Evolutionary conservation across 139 green algal species (phyloP), one percentile per base, ranked within the genome.

Genomic region (Monoraphidium neglectum): DNA sequence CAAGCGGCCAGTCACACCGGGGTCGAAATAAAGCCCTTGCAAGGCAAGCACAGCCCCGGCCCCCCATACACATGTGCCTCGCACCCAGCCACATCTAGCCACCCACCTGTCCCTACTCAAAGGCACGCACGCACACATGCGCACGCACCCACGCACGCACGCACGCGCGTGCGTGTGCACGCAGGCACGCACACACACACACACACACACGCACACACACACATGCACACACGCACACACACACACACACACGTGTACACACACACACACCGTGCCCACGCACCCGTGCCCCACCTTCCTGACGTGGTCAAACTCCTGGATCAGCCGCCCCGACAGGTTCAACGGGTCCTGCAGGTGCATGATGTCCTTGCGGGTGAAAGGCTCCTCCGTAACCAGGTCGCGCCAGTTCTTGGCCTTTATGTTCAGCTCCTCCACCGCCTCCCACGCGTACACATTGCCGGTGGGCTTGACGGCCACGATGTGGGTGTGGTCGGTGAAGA

Each of bases 401-500:
- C 30, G 62, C 88, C 92, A 94, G 87, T 92, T 96, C 75, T 23
- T 37, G 12, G 26, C 85, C 40, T 95, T 67, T 38, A 96, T 65
- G 33, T 69, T 69, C 33, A 51, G 62, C 68, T 99, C 90, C 64
- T 98, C 82, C 56, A 99, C 68, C 3, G 96, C 96, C 77, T 95
- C 87, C 30, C 75, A 90, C 66, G 76, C 77, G 68, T 84, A 90
- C 43, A 90, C 85, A 38, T 80, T 97, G 70, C 94, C 94, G 0
- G 90, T 95, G 46, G 90, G 70, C 30, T 84, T 87, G 30, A 99
- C 74, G 2, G 96, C 96, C 33, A 96, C 96, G 71, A 99, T 98
- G 91, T 98, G 96, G 0, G 95, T 97, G 89, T 94, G 89, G 71
- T 95, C 88, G 10, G 95, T 99, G 87, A 99, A 99, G 51, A 97